These are phyloP conservation scores for Fusarium heterosporum DNA, from an alignment of 2,329 filamentous ascomycete species.

Conservation along the genomic window DNA sequence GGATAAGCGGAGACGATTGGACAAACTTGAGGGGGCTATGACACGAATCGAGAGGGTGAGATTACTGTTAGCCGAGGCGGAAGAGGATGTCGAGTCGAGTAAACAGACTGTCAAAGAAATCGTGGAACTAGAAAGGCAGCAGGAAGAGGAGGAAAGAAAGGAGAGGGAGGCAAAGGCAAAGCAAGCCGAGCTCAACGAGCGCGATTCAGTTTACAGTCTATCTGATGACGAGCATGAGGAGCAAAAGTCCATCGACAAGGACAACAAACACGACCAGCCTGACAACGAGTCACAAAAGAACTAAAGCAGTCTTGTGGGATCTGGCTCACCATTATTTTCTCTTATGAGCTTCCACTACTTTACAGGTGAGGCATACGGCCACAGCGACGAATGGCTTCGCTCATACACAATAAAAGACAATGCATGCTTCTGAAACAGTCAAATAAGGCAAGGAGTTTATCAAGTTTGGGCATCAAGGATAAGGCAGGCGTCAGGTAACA, in stretches of 20 bases:
- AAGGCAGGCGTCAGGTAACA: conserved; percentile 9
- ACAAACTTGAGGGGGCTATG: conserved; percentile 77
- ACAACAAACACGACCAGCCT: background rate
- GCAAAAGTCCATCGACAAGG: conserved; percentile 11
- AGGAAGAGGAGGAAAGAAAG: conserved; percentile 34
- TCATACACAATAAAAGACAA: conserved; percentile 26
- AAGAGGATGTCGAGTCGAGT: conserved; percentile 38
- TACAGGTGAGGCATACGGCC: background rate
- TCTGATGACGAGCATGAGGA: conserved; percentile 4
- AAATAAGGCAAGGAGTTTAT: conserved; percentile 4
- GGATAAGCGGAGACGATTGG: conserved; percentile 76
- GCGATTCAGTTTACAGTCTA: conserved; percentile 9
- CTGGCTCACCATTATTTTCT: background rate
- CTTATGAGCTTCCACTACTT: background rate
- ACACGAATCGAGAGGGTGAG: conserved; percentile 77
- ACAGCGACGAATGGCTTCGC: background rate
- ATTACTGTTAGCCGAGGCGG: conserved; percentile 63
- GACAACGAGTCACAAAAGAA: background rate
- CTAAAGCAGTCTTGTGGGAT: background rate
- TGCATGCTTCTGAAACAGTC: background rate
- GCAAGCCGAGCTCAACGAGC: background rate
- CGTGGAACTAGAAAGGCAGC: conserved; percentile 34
- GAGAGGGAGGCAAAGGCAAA: conserved; percentile 16
- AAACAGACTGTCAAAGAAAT: conserved; percentile 36
- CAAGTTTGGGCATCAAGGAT: background rate